Evolutionary conservation across 768 basidiomycete species (phyloP), one percentile per base, ranked within the genome.

Genomic region (Ramaria sp.): DNA sequence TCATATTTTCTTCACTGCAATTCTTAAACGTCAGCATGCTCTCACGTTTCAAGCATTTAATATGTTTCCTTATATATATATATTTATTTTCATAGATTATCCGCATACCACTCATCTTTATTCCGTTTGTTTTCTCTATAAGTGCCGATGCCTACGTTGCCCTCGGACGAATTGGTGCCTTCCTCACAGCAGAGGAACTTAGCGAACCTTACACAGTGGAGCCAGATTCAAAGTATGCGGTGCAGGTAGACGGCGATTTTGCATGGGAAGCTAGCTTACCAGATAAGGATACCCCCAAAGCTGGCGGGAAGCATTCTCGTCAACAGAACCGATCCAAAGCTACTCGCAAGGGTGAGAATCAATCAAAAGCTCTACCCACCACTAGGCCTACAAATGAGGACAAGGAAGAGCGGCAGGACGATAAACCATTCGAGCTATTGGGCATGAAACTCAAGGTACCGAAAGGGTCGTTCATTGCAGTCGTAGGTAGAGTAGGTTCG

Each of bases 401-500:
- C 30, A 59, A 60, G 58, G 15, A 38, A 7, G n/a, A 54, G n/a
- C 41, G 22, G 27, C 55, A 60, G 51, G 59, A 60, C 7, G 51
- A 64, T 45, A 53, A 61, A 55, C 81, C 81, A 0, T 84, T 83
- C 59, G 69, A 73, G 53, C 64, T 84, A 50, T 71, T 68, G 42
- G 67, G 74, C 59, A 64, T 84, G 53, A 71, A 75, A 54, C 59
- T 84, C 34, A 62, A 64, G 46, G 65, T 83, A 41, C 73, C 73
- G 1, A 73, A 68, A 58, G 86, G 86, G 13, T 71, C 82, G 33
- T 80, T 88, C 33, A 73, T 87, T 7, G 84, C 81, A 1, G 79
- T 89, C 27, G 83, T 89, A n/a, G 88, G 88, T 15, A 75, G 78
- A 10, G 83, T 89, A 33, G 87, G 87, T 0, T 81, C 79, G 42